Evolutionary conservation across 164 flowering plant genomes (phyloP), one percentile per base, ranked within the genome.

Genomic region (Buxus sempervirens): DNA sequence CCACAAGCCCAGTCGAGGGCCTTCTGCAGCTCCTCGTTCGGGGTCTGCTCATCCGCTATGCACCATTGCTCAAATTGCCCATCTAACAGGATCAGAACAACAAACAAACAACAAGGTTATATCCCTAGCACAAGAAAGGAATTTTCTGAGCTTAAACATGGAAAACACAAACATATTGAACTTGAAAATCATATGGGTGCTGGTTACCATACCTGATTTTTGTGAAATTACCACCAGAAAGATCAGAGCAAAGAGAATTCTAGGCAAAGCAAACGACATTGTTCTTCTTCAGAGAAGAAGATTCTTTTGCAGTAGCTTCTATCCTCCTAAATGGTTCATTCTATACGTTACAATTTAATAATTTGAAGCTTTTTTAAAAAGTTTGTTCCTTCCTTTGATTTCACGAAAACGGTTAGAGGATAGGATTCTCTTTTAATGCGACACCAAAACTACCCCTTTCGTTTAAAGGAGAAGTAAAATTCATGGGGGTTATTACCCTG

Each of bases 1-100:
- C 84, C 83, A 70, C 98, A 93, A 0, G 96, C 96, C 93, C 96
- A 93, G 58, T 84, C 80, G 45, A 88, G 55, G 0, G 90, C 90
- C 24, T 21, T 68, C 73, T 81, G 86, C 78, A 93, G 74, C 71
- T 74, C 82, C 0, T 76, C 84, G 19, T 82, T 87, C 24, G 89
- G 78, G n/a, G 82, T 77, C 76, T 89, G 93, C 70, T 77, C 89
- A 77, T 90, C 91, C 0, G 93, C 96, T 65, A 90, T 67, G 77
- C 97, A 92, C 90, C 93, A 90, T 71, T 87, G 85, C 72, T 82
- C 81, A 26, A 72, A 73, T 74, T 87, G 83, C 63, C 77, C 96
- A 67, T 72, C 91, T 91, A 62, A 13, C 0, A 36, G 12, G 14
- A 55, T 32, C 48, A 38, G 24, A 32, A 38, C 21, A 65, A 15